Conservation (phyloP, 257 asterid genomes). For the Gynochthodes officinalis region DNA sequence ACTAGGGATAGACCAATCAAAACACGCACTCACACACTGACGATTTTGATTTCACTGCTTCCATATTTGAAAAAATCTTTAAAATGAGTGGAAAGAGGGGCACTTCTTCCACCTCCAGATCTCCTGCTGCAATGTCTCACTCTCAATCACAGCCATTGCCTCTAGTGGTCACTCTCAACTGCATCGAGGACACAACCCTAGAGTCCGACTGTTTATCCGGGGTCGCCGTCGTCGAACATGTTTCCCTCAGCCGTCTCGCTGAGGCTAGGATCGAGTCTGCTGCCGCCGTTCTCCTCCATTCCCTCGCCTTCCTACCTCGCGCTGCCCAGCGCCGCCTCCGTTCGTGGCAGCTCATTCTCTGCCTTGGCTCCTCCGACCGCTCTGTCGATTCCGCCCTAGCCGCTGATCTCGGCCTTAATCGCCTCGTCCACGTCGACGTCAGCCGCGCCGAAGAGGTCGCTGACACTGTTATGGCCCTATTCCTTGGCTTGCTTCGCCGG, state of each 20-base stretch:
- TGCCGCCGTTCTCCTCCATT: constrained; percentile 82
- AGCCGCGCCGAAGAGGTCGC: constrained; percentile 95
- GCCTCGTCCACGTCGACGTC: constrained; percentile 86
- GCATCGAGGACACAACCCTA: constrained; percentile 73
- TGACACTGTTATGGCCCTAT: constrained; percentile 96
- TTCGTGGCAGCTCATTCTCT: constrained; percentile 85
- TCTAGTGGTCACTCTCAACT: constrained; percentile 75
- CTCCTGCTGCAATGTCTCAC: constrained; percentile 47
- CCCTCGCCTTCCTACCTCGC: constrained; percentile 94
- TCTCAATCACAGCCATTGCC: constrained; percentile 48
- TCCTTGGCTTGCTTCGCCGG: constrained; percentile 82
- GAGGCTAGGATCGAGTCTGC: constrained; percentile 90
- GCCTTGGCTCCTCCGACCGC: constrained; percentile 94
- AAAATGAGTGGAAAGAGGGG: constrained; percentile 19
- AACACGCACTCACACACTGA: constrained; percentile 4
- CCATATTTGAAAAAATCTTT: too few relatives aligned
- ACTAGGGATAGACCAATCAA: too few relatives aligned
- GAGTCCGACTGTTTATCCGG: constrained; percentile 81
- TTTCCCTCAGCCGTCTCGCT: constrained; percentile 81
- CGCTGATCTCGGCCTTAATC: constrained; percentile 68
- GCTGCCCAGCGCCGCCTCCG: constrained; percentile 98
- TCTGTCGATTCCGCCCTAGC: constrained; percentile 86
- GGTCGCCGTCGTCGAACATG: constrained; percentile 78
- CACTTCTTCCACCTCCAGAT: constrained; percentile 27
- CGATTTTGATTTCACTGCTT: too few relatives aligned